Base-by-base conservation (phyloP, 2,329 filamentous ascomycete genomes). In the Diplodia corticola region DNA sequence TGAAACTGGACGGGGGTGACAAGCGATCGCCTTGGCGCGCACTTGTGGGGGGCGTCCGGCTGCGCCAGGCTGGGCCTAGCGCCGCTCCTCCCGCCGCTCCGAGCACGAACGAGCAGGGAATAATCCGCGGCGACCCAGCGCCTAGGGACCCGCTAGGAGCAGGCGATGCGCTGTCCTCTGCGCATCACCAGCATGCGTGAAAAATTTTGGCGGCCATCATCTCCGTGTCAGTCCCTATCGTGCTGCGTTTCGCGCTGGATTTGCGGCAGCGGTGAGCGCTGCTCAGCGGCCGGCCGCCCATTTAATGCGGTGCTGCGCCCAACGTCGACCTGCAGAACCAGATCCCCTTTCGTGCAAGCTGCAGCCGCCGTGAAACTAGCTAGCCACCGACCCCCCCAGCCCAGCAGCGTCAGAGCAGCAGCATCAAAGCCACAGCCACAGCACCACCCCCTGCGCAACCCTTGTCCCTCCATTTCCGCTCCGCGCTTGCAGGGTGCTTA, bases 391-490 rank as follows among this genome's bases (percentile, higher is more conserved):
- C 51, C 24, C 22, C 46, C 46, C 17, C 22, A 24, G 46, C n/a
- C n/a, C 46, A 49, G n/a, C 46, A 20, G 46, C n/a, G n/a, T n/a
- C n/a, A n/a, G n/a, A n/a, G n/a, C n/a, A 22, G 12, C 17, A 4
- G 4, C 37, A 4, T 10, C 4, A 44, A 7, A 48, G 44, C 5
- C 49, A n/a, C n/a, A 46, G 24, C 37, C 55, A 28, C 15, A 71
- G 69, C 67, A 72, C 73, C 69, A 73, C 73, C 71, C 71, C 51
- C 67, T 55, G 67, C 68, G 66, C 70, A 68, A 70, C 67, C 61
- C 44, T 66, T 66, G 49, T 30, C 35, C 30, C 24, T 51, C 67
- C 67, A 60, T 64, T 57, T 59, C 68, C 69, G 68, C 67, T 70
- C n/a, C n/a, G n/a, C n/a, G n/a, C n/a, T n/a, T n/a, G n/a, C 69